A percentile compares a stretch with the other conserved stretches of the same genome.
Evolutionary conservation across 768 basidiomycete genomes (phyloP).

Genomic region (Leccinum olivaceopallidum): DNA sequence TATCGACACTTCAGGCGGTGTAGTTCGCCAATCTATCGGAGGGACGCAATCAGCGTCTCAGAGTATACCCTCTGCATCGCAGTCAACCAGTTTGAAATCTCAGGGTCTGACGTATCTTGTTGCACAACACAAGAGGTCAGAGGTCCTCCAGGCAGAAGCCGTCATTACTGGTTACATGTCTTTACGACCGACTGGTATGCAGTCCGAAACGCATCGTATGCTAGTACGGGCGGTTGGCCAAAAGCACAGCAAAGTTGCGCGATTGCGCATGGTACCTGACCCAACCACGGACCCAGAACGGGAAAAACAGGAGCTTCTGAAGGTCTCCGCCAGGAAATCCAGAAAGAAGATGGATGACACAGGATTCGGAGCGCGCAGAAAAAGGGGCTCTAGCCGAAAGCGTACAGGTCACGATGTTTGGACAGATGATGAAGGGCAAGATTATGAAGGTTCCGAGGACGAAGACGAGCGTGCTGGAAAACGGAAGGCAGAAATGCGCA

Average conservation of each 20-base stretch:
- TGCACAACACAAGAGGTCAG: constrained; percentile 83
- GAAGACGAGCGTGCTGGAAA: constrained; percentile 51
- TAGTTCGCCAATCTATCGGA: constrained; percentile 59
- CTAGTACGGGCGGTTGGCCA: constrained; percentile 85
- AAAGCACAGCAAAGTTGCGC: constrained; percentile 79
- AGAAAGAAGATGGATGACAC: constrained; percentile 56
- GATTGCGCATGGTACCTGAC: constrained; percentile 78
- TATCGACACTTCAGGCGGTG: constrained; percentile 72
- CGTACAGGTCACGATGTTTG: constrained; percentile 49
- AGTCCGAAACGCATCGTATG: constrained; percentile 87
- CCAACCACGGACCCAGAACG: constrained; percentile 75
- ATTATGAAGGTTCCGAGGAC: constrained; percentile 58
- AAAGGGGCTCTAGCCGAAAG: constrained; percentile 44
- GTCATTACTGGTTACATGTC: constrained; percentile 81
- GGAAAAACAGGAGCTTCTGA: constrained; percentile 67
- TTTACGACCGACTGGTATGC: constrained; percentile 86
- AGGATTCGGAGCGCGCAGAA: constrained; percentile 47
- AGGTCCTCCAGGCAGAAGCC: constrained; percentile 85
- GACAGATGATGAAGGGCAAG: constrained; percentile 70
- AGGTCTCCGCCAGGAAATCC: constrained; percentile 62
- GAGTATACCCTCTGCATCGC: constrained; percentile 40
- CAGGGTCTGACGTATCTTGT: constrained; percentile 88
- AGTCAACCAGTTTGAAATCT: constrained; percentile 42
- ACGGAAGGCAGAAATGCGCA: constrained; percentile 48
- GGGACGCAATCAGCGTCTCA: constrained; percentile 43